Conservation (phyloP, 768 basidiomycete species). For the Pisolithus marmoratus region DNA sequence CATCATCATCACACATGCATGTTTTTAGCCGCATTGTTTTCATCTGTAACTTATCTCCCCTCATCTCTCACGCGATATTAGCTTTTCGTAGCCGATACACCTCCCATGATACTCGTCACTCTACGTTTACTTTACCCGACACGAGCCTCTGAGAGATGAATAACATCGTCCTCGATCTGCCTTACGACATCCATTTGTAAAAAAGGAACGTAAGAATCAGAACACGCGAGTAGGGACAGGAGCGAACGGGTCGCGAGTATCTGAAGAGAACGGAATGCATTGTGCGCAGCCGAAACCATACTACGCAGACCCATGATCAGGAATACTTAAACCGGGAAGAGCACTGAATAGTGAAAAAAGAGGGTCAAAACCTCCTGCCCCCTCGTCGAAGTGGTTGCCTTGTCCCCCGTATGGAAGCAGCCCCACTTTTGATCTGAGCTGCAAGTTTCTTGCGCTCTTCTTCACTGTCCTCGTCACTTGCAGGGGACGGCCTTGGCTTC, state of each 20-base stretch:
- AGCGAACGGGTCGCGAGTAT: no score
- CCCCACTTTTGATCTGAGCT: slow-evolving; percentile 36
- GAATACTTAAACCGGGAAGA: not conserved
- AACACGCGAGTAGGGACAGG: no score
- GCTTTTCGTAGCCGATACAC: no score
- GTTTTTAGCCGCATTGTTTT: no score
- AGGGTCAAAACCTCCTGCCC: slow-evolving; percentile 60
- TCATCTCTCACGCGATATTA: no score
- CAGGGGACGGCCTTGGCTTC: slow-evolving; percentile 34
- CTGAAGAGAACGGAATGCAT: no score
- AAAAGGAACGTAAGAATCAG: not conserved
- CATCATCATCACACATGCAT: no score
- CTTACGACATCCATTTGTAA: not conserved
- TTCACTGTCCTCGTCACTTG: slow-evolving; percentile 58
- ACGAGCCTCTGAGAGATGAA: no score
- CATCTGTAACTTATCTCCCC: no score
- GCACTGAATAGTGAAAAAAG: not conserved
- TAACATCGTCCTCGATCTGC: not conserved
- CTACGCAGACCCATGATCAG: not conserved
- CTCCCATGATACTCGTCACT: no score
- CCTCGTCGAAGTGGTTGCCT: slow-evolving; percentile 75
- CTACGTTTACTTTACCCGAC: no score
- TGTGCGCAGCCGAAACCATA: no score
- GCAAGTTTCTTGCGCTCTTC: slow-evolving; percentile 41
- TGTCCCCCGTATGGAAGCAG: slow-evolving; percentile 42